Evolutionary conservation across 176 grass and related monocot genomes (phyloP), one percentile per base, ranked within the genome.

Genomic region (Hordeum marinum): DNA sequence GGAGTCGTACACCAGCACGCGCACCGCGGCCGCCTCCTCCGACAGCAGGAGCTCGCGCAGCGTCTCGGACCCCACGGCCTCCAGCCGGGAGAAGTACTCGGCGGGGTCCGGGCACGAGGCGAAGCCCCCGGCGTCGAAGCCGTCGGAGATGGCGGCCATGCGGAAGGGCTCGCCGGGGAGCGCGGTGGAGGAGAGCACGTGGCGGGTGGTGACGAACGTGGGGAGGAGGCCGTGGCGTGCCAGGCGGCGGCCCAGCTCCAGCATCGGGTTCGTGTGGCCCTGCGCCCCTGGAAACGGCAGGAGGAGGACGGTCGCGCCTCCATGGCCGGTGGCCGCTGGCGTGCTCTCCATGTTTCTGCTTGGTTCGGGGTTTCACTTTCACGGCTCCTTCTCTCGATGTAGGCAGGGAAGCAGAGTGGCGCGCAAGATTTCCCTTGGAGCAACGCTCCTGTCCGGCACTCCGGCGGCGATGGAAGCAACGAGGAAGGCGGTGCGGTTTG

Each of bases 241-340:
- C 4, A 82, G 85, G 36, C 61, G 62, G 61, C 79, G 61, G 24
- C 35, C 48, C 46, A 68, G 42, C 69, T 81, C 42, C 78, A 82
- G 85, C 45, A 82, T 20, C 36, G 20, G 71, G 71, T 68, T 82
- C 18, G 70, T 63, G 78, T 76, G 85, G 45, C 85, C 25, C 79
- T 76, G 45, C 70, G 35, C 78, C 4, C 34, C 39, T 4, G 35
- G 79, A 1, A 24, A 26, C 15, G 68, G 61, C 24, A 59, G 31
- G 15, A 76, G 35, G 61, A 76, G 59, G 13, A 46, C 55, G 8
- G 31, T 35, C 15, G 17, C 9, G 34, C 70, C 8, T 3, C n/a
- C n/a, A n/a, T n/a, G n/a, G n/a, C n/a, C n/a, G n/a, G n/a, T n/a
- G n/a, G n/a, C n/a, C n/a, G n/a, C n/a, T n/a, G 31, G 31, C 31